phyloP scores from a whole-genome alignment of 176 grass and related monocot species.

The Metroxylon sagu region DNA sequence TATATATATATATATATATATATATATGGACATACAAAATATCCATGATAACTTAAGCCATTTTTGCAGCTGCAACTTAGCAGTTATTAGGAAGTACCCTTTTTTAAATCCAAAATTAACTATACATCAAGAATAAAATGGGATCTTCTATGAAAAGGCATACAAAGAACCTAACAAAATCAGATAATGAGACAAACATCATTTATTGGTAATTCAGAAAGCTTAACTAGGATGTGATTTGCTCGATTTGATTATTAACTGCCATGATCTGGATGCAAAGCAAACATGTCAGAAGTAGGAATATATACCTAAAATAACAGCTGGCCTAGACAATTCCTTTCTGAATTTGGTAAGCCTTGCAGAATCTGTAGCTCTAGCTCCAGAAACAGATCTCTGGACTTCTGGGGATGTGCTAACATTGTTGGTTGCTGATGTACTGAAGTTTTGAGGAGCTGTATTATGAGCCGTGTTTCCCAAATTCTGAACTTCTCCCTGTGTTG shows the following conservation, averaged over 20 bases:
- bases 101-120: too few relatives aligned
- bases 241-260: background rate
- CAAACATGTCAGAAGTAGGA: background rate
- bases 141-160: too few relatives aligned
- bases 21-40: too few relatives aligned
- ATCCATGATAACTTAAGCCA: too few relatives aligned
- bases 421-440: slow-evolving; percentile 44
- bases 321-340: slow-evolving; percentile 69
- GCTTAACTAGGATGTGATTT: background rate
- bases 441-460: slow-evolving; percentile 34
- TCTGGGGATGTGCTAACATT: slow-evolving; percentile 47
- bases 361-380: slow-evolving; percentile 92
- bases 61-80: too few relatives aligned
- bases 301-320: slow-evolving; percentile 74
- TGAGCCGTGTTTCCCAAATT: slow-evolving; percentile 32
- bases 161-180: too few relatives aligned
- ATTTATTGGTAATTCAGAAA: too few relatives aligned
- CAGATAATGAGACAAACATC: too few relatives aligned
- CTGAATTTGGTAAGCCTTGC: slow-evolving; percentile 80
- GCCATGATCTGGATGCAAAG: background rate
- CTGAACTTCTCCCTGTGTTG: slow-evolving; percentile 38
- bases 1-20: too few relatives aligned
- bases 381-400: slow-evolving; percentile 67
- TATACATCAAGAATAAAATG: too few relatives aligned
- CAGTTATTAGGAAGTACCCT: too few relatives aligned